Percentiles rank a stretch among this genome's conserved stretches.
phyloP scores from a whole-genome alignment of 2,329 filamentous ascomycete species.

The Colletotrichum tropicicola region DNA sequence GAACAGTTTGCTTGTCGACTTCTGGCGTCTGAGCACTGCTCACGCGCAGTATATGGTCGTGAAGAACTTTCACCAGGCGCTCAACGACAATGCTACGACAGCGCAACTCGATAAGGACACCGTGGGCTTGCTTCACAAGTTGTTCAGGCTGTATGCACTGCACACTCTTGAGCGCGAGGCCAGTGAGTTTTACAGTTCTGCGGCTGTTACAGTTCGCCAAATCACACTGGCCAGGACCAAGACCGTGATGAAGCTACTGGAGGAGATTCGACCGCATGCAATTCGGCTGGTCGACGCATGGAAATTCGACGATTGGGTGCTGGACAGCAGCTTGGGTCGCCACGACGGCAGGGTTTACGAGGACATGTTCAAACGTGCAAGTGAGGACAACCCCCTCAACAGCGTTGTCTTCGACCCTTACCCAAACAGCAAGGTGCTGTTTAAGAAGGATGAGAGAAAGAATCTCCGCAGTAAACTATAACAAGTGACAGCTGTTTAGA shows the following conservation, averaged over 20 bases:
- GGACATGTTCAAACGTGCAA: constrained; percentile 78
- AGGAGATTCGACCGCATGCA: constrained; percentile 78
- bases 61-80: constrained; percentile 71
- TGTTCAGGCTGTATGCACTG: constrained; percentile 85
- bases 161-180: constrained; percentile 71
- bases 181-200: constrained; percentile 76
- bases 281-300: constrained; percentile 77
- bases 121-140: constrained; percentile 68
- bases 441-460: constrained; percentile 65
- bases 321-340: constrained; percentile 75
- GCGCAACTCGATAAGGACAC: constrained; percentile 66
- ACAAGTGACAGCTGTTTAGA: no score
- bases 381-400: constrained; percentile 78
- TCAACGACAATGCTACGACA: constrained; percentile 55
- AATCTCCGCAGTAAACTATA: constrained; percentile 58
- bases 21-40: constrained; percentile 79
- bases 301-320: constrained; percentile 82
- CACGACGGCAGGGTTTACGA: constrained; percentile 81
- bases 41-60: constrained; percentile 82
- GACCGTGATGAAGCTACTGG: constrained; percentile 82
- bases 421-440: constrained; percentile 67
- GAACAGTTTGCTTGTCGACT: constrained; percentile 82
- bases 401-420: constrained; percentile 77
- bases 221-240: constrained; percentile 75
- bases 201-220: constrained; percentile 76